Evolutionary conservation across 495 filamentous ascomycete genomes (phyloP).

Genomic region (Aspergillus egyptiacus): DNA sequence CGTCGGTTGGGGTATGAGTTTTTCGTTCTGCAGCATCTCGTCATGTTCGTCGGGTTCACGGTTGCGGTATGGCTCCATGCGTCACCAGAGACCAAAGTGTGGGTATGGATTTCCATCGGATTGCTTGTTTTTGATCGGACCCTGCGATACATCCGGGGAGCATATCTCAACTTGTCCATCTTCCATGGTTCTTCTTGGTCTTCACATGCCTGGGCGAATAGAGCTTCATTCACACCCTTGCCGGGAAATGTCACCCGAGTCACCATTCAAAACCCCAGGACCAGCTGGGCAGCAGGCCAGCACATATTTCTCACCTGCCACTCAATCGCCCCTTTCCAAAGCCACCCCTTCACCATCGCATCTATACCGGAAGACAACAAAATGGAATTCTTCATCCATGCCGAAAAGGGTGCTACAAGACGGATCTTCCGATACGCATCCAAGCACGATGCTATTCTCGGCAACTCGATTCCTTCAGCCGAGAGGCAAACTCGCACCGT

Average conservation of each 20-base stretch:
- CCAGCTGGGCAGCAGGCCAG: conserved; percentile 71
- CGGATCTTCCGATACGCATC: conserved; percentile 58
- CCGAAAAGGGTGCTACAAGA: conserved; percentile 64
- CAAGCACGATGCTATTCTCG: conserved; percentile 32
- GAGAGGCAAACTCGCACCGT: conserved; percentile 27
- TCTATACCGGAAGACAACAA: conserved; percentile 50
- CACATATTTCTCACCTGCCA: conserved; percentile 74
- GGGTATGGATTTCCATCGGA: conserved; percentile 70
- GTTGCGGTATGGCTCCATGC: conserved; percentile 59
- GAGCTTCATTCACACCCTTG: conserved; percentile 58
- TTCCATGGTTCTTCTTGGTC: conserved; percentile 39
- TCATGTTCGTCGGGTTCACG: conserved; percentile 62
- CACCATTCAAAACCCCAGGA: conserved; percentile 60
- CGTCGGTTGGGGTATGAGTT: conserved; percentile 68
- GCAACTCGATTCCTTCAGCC: conserved; percentile 15
- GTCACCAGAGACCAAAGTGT: conserved; percentile 44
- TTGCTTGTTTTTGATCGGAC: conserved; percentile 65
- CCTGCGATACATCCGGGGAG: conserved; percentile 43
- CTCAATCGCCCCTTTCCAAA: conserved; percentile 59
- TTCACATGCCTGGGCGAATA: conserved; percentile 29
- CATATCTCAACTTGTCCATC: conserved; percentile 63
- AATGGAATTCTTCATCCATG: conserved; percentile 67
- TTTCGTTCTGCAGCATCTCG: conserved; percentile 75
- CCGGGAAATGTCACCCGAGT: conserved; percentile 60
- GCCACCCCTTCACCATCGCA: conserved; percentile 78